A percentile compares a stretch with the other conserved stretches of the same genome.
phyloP scores from a whole-genome alignment of 495 filamentous ascomycete species.

The Melanomma pulvis-pyrius region DNA sequence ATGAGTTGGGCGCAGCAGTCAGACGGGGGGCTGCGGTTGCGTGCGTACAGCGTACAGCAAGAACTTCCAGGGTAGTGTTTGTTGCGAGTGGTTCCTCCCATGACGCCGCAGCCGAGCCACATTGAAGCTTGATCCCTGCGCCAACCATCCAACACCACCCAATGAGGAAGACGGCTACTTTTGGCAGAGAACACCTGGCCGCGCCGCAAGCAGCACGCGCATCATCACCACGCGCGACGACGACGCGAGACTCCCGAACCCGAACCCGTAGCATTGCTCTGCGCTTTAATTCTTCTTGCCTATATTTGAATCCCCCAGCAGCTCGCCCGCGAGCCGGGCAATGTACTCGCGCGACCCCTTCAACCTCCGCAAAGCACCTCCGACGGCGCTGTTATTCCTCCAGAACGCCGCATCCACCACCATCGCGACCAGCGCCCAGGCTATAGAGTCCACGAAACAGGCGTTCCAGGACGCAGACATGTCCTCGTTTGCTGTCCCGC shows the following conservation, averaged over 20 bases:
- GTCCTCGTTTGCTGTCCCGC: conserved; percentile 64
- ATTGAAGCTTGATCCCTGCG: neutral
- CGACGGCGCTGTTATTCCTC: conserved; percentile 23
- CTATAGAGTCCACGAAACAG: conserved; percentile 50
- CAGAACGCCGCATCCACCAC: conserved; percentile 47
- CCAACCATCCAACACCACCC: neutral
- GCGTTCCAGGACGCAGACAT: conserved; percentile 50
- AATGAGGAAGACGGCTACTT: neutral
- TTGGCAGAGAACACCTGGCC: neutral
- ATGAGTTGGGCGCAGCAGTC: neutral
- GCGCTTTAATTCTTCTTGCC: neutral
- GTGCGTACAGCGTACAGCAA: no score
- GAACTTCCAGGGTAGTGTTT: no score
- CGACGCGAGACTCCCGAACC: neutral
- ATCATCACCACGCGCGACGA: neutral
- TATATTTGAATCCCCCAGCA: neutral
- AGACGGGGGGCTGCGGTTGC: neutral
- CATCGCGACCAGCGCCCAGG: conserved; percentile 39
- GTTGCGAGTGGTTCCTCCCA: neutral
- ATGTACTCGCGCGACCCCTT: conserved; percentile 47
- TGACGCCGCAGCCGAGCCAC: neutral
- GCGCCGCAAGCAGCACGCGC: neutral
- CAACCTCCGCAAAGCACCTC: conserved; percentile 38
- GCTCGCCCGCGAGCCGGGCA: conserved; percentile 1
- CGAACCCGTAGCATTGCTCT: neutral